A percentile compares a stretch with the other conserved stretches of the same genome.
Conservation (phyloP, 345 rosid genomes). For the Pseudoturritis turrita region DNA sequence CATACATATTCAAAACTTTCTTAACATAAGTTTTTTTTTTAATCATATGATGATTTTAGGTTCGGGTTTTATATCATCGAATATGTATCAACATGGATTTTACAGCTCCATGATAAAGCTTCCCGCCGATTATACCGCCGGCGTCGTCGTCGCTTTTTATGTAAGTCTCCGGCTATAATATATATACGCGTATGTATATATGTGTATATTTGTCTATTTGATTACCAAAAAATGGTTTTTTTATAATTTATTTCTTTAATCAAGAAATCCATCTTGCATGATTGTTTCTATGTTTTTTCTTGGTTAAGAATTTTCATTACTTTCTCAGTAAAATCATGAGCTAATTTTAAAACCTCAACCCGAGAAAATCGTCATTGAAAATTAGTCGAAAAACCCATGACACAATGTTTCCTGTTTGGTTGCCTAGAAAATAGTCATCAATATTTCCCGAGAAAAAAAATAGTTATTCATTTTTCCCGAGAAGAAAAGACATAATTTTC, state of each 20-base stretch:
- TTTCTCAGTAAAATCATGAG: neutral
- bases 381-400: neutral
- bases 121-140: constrained; percentile 82
- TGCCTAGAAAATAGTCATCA: constrained; percentile 18
- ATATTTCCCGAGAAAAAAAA: constrained; percentile 11
- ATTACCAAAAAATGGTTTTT: neutral
- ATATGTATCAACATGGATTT: constrained; percentile 74
- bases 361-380: constrained; percentile 10
- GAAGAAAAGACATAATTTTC: neutral
- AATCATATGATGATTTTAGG: constrained; percentile 33
- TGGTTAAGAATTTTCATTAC: neutral
- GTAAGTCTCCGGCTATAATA: constrained; percentile 50
- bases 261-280: neutral
- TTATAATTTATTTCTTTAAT: neutral
- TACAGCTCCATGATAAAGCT: constrained; percentile 86
- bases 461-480: neutral
- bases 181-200: no score
- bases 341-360: no score
- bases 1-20: no score
- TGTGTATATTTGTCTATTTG: no score
- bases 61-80: constrained; percentile 85
- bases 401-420: neutral
- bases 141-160: constrained; percentile 82
- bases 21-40: no score
- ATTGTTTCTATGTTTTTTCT: neutral